These are phyloP conservation scores for Rhynchospora tenuis DNA, from an alignment of 176 grass and related monocot genomes.

Conservation along the genomic window DNA sequence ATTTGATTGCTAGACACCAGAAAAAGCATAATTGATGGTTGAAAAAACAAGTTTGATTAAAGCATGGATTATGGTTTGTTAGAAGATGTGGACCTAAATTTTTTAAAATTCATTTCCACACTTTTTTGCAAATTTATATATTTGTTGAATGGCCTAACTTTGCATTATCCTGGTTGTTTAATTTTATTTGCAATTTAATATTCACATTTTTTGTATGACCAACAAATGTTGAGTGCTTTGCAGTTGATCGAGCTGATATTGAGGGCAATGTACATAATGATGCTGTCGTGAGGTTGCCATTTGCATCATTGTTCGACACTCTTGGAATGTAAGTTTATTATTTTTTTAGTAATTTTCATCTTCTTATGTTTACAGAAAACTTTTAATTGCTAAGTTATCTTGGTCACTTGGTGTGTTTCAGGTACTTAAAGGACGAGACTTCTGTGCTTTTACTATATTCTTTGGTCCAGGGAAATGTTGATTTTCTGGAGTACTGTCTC, in stretches of 20 bases:
- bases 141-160: background rate
- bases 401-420: conserved; percentile 6
- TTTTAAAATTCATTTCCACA: too few species aligned
- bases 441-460: conserved; percentile 90
- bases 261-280: conserved; percentile 88
- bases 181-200: background rate
- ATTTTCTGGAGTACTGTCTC: conserved; percentile 95
- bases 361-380: background rate
- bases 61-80: background rate
- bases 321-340: conserved; percentile 61
- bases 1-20: background rate
- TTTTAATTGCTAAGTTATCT: background rate
- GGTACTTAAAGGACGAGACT: conserved; percentile 80
- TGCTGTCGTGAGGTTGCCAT: conserved; percentile 75
- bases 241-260: conserved; percentile 85
- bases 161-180: background rate
- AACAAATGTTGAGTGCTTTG: conserved; percentile 30
- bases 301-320: conserved; percentile 86
- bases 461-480: conserved; percentile 86
- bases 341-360: background rate
- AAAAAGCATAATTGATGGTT: background rate
- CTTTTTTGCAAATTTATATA: background rate
- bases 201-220: background rate
- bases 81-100: background rate
- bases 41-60: background rate